Percentiles rank a stretch among this genome's conserved stretches.
Conservation (phyloP, 495 filamentous ascomycete genomes). For the Friedmanniomyces simplex region DNA sequence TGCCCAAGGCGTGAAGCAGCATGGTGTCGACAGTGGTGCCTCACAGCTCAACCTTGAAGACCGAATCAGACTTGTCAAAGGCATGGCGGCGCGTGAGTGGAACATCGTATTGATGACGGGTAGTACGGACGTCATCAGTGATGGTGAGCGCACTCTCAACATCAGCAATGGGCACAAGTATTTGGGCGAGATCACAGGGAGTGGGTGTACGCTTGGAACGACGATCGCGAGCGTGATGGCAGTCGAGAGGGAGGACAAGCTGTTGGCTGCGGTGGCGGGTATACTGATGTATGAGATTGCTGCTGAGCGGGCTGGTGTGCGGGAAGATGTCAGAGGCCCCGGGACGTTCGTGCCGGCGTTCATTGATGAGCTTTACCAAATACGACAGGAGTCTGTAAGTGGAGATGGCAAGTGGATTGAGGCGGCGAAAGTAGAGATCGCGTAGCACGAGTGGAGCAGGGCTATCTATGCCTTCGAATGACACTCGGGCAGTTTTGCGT, state of each 20-base stretch:
- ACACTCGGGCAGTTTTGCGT: too few relatives aligned
- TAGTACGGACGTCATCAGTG: constrained; percentile 63
- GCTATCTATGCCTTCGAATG: too few relatives aligned
- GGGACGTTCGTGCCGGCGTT: constrained; percentile 85
- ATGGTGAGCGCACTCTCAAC: constrained; percentile 54
- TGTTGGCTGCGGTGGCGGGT: constrained; percentile 60
- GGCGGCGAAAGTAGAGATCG: constrained; percentile 42
- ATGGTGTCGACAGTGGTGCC: constrained; percentile 74
- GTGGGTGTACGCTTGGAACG: constrained; percentile 77
- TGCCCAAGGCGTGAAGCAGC: constrained; percentile 42
- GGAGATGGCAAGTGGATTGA: constrained; percentile 39
- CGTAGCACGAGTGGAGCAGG: not conserved
- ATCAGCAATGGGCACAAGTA: constrained; percentile 69
- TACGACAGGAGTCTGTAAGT: constrained; percentile 34
- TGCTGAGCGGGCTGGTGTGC: constrained; percentile 58
- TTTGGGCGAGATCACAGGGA: constrained; percentile 76
- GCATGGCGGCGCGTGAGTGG: constrained; percentile 55
- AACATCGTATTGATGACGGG: constrained; percentile 85
- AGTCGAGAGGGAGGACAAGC: constrained; percentile 46
- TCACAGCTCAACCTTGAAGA: constrained; percentile 44
- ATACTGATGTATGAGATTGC: constrained; percentile 77
- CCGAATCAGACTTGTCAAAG: constrained; percentile 50
- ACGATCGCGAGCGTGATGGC: constrained; percentile 66
- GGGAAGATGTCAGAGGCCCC: constrained; percentile 60
- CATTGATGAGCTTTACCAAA: constrained; percentile 53